Percentiles rank a stretch among this genome's conserved stretches.
Conservation (phyloP, 257 asterid species). For the Galeopsis tetrahit region DNA sequence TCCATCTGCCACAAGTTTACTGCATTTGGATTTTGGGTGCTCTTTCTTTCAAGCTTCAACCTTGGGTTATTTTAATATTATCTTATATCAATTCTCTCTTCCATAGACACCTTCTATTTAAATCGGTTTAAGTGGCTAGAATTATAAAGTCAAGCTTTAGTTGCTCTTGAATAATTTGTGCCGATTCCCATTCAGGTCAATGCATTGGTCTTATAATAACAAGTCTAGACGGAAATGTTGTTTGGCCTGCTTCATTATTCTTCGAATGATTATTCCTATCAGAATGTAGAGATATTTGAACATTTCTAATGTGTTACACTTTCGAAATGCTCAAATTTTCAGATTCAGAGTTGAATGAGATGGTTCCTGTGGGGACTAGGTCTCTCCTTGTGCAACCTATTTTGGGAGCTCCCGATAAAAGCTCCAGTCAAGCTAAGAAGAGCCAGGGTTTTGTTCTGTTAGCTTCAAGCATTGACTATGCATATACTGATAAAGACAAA, state of each 20-base stretch:
- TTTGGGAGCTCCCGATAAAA: conserved; percentile 32
- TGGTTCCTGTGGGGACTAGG: conserved; percentile 74
- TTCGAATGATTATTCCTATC: conserved; percentile 8
- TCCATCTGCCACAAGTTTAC: neutral
- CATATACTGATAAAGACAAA: conserved; percentile 66
- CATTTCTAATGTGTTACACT: conserved; percentile 22
- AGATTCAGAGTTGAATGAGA: conserved; percentile 63
- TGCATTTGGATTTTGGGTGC: neutral
- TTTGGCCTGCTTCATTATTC: conserved; percentile 10
- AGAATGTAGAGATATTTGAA: conserved; percentile 6
- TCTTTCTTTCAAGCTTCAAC: neutral
- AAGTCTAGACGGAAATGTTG: neutral
- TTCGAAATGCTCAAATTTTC: conserved; percentile 22
- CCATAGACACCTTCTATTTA: conserved; percentile 13
- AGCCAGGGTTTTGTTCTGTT: conserved; percentile 65
- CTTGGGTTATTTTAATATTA: neutral
- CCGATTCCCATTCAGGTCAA: conserved; percentile 6
- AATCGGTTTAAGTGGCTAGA: neutral
- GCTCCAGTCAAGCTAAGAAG: conserved; percentile 39
- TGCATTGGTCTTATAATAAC: conserved; percentile 1
- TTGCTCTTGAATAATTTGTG: conserved; percentile 4
- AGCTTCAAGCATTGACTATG: conserved; percentile 74
- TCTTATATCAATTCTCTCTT: conserved; percentile 1
- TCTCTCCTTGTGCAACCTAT: conserved; percentile 82
- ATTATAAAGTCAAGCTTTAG: neutral